Evolutionary conservation across 1,139 yeast genomes (phyloP).

Genomic region (Blastobotrys indianensis): DNA sequence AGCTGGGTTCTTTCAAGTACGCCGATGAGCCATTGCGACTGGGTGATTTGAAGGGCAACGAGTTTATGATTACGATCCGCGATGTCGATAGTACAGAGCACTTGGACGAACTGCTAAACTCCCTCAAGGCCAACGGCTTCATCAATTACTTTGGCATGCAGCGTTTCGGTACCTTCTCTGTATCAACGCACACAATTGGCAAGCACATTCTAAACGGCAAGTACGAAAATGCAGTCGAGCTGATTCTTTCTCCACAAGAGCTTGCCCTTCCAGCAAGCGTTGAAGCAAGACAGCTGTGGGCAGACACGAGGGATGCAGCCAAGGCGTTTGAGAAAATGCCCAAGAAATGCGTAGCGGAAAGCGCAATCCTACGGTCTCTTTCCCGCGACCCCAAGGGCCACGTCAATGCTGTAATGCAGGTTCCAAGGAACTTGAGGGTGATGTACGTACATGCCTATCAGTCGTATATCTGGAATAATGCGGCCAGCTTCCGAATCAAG

Average conservation of each 20-base stretch:
- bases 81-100: conserved; percentile 43
- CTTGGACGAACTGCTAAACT: conserved; percentile 45
- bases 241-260: conserved; percentile 79
- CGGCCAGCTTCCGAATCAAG: conserved; percentile 71
- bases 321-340: conserved; percentile 75
- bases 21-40: conserved; percentile 56
- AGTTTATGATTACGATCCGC: conserved; percentile 76
- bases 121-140: conserved; percentile 65
- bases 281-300: conserved; percentile 81
- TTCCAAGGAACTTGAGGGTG: conserved; percentile 84
- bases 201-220: conserved; percentile 60
- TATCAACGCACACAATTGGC: conserved; percentile 86
- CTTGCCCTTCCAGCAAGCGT: conserved; percentile 74
- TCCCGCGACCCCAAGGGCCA: conserved; percentile 44
- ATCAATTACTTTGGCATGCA: conserved; percentile 96
- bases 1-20: conserved; percentile 72
- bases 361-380: conserved; percentile 58
- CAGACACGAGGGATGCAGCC: conserved; percentile 60
- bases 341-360: conserved; percentile 79
- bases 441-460: conserved; percentile 98
- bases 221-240: conserved; percentile 74
- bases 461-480: conserved; percentile 89
- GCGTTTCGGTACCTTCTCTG: conserved; percentile 91
- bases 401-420: conserved; percentile 77
- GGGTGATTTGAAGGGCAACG: conserved; percentile 86